Base-by-base conservation (phyloP, 345 rosid genomes). In the Crucihimalaya himalaica region DNA sequence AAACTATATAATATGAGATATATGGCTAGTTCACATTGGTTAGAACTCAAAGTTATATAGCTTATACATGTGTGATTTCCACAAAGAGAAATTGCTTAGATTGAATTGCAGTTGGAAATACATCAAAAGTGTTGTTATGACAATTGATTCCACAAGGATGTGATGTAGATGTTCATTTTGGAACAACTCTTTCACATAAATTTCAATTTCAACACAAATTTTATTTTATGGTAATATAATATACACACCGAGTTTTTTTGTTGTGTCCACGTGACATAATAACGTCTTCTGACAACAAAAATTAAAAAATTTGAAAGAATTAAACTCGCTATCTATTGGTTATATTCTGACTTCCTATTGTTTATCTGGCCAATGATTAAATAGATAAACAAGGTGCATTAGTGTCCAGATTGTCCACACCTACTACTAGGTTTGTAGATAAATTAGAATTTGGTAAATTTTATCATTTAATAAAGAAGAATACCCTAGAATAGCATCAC, bases 71-170 rank as follows among this genome's bases (percentile, higher is more conserved):
- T 37, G 14, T 40, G 50, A 19, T 68, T 2, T 54, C 72, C 53
- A 40, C 63, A 68, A 68, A 68, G 16, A 68, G 29, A 68, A 67
- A 18, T 53, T 67, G 25, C 62, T 39, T 67, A 51, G 18, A n/a
- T n/a, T n/a, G n/a, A 37, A n/a, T 25, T 68, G 51, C 28, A 37
- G 16, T 15, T 23, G n/a, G 23, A 67, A 52, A 43, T 37, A 32
- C 20, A 35, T 31, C 1, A 12, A 32, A 31, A 34, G 14, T 11
- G 37, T 37, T 53, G 35, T 11, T 47, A 32, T 34, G 59, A 52
- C 40, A 18, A 40, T 28, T 54, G 29, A 28, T 54, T 42, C 72
- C 63, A 55, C 53, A 5, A 37, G 11, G 62, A 25, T 67, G 39
- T 16, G 62, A 53, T 53, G 62, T 39, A 53, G 51, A 53, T 53